A percentile compares a stretch with the other conserved stretches of the same genome.
These are phyloP conservation scores for Syzygium aromaticum DNA, from an alignment of 345 rosid genomes.

Conservation along the genomic window DNA sequence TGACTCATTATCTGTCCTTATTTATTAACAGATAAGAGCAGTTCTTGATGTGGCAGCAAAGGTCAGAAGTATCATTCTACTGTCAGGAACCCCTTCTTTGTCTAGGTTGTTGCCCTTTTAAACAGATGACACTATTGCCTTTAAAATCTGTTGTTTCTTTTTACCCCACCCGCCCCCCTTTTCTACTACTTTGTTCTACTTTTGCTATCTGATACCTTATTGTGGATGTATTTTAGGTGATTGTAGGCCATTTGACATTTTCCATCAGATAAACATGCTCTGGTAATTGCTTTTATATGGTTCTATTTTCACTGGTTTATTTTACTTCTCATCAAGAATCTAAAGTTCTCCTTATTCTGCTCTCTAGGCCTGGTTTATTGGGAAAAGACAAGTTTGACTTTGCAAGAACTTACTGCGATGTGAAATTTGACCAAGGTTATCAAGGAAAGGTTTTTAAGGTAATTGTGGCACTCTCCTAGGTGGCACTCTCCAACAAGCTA, in stretches of 20 bases:
- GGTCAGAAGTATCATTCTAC: conserved; percentile 63
- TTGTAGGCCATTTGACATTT: conserved; percentile 92
- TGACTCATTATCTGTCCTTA: neutral
- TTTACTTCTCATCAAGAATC: conserved; percentile 9
- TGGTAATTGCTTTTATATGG: conserved; percentile 51
- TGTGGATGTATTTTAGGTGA: conserved; percentile 38
- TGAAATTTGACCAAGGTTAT: conserved; percentile 33
- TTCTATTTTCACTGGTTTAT: neutral
- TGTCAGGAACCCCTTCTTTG: conserved; percentile 96
- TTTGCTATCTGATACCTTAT: conserved; percentile 21
- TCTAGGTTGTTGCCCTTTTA: conserved; percentile 62
- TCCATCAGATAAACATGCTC: conserved; percentile 87
- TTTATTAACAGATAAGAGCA: conserved; percentile 48
- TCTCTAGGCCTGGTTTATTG: conserved; percentile 86
- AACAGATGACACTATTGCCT: neutral
- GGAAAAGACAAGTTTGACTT: conserved; percentile 86
- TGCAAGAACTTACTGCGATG: conserved; percentile 77
- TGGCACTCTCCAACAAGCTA: neutral
- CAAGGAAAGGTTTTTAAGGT: conserved; percentile 76
- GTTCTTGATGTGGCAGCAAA: conserved; percentile 77
- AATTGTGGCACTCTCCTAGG: neutral
- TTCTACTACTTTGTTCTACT: neutral
- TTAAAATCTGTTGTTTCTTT: neutral
- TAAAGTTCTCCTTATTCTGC: conserved; percentile 1
- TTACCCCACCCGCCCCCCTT: neutral